Percentiles rank a stretch among this genome's conserved stretches.
Evolutionary conservation across 768 basidiomycete genomes (phyloP).

Genomic region (Tricholoma sp.): DNA sequence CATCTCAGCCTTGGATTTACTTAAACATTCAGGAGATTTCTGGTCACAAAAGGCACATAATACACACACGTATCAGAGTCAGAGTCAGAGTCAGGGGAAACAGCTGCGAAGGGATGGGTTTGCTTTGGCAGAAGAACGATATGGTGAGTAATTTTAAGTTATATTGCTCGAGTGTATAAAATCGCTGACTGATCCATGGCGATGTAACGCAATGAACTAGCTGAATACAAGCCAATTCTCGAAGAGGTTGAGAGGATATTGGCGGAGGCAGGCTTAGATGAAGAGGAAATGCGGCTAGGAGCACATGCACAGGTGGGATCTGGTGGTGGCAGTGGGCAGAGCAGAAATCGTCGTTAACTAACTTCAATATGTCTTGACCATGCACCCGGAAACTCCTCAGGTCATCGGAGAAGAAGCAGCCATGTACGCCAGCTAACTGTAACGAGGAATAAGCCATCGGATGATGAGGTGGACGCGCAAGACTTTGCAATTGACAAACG

Average conservation of each 20-base stretch:
- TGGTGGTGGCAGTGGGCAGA: constrained; percentile 38
- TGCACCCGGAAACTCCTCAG: no score
- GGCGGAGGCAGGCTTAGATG: constrained; percentile 78
- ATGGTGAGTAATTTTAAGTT: constrained; percentile 39
- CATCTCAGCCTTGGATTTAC: not conserved
- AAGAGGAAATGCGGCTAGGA: constrained; percentile 67
- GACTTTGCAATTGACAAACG: no score
- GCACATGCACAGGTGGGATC: constrained; percentile 43
- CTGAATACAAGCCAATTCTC: constrained; percentile 76
- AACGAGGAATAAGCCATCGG: no score
- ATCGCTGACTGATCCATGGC: not conserved
- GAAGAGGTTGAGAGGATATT: constrained; percentile 81
- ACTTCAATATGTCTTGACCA: no score
- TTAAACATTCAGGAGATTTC: constrained; percentile 65
- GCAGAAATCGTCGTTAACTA: constrained; percentile 25
- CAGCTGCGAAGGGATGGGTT: constrained; percentile 76
- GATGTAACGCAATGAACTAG: constrained; percentile 29
- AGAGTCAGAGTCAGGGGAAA: constrained; percentile 52
- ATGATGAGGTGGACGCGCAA: no score
- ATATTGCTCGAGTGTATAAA: not conserved
- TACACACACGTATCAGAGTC: constrained; percentile 39
- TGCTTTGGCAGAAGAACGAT: constrained; percentile 64
- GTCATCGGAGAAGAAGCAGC: no score
- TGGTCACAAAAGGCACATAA: constrained; percentile 73
- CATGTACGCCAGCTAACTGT: no score